A percentile compares a stretch with the other conserved stretches of the same genome.
Evolutionary conservation across 345 rosid species (phyloP).

Genomic region (Pugionium dolabratum): DNA sequence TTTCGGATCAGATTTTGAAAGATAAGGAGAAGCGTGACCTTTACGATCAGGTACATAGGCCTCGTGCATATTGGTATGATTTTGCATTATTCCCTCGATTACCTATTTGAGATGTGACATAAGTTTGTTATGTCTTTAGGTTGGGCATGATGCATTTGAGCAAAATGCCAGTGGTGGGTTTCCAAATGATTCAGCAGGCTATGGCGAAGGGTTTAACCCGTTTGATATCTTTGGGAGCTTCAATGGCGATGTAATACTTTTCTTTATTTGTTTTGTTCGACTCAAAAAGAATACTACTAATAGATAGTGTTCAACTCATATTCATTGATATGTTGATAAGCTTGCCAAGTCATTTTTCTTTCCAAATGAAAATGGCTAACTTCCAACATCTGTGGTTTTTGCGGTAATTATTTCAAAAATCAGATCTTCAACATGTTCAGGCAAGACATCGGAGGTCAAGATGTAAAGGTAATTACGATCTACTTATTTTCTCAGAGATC

Average conservation of each 20-base stretch:
- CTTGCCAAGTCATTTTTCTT: not conserved
- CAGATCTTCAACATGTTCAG: constrained; percentile 51
- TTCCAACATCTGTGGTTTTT: constrained; percentile 4
- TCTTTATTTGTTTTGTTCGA: constrained; percentile 15
- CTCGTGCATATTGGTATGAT: not conserved
- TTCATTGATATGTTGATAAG: not conserved
- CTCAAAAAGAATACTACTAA: not conserved
- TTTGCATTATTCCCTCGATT: constrained; percentile 4
- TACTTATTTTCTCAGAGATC: constrained; percentile 15
- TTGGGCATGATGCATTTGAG: constrained; percentile 95
- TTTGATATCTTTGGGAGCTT: constrained; percentile 50
- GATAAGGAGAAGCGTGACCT: constrained; percentile 84
- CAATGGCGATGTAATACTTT: constrained; percentile 52
- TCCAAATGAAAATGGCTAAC: constrained; percentile 6
- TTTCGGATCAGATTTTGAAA: constrained; percentile 70
- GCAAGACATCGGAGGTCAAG: constrained; percentile 77
- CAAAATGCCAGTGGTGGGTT: constrained; percentile 61
- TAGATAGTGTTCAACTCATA: constrained; percentile 5
- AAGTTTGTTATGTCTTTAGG: constrained; percentile 51
- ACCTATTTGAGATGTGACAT: constrained; percentile 11
- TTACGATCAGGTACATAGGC: constrained; percentile 78
- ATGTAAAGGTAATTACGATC: constrained; percentile 67
- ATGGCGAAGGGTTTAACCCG: constrained; percentile 68
- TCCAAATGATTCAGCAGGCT: constrained; percentile 50
- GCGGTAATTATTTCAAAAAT: constrained; percentile 1